Base-by-base conservation (phyloP, 2,329 filamentous ascomycete genomes). In the Paracorniculantispora psalliotae region DNA sequence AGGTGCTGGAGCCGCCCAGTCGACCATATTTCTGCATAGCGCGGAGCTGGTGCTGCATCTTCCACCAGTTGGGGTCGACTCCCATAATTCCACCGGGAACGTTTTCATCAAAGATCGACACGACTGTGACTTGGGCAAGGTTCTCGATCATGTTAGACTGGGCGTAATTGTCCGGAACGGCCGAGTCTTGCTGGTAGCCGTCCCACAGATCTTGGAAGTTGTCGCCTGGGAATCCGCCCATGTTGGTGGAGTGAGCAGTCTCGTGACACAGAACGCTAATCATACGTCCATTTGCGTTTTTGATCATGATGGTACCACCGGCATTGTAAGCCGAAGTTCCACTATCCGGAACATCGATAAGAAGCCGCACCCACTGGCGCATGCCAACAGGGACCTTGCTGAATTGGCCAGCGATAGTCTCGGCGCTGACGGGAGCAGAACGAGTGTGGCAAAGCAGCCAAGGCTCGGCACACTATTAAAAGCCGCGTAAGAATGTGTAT, bases 101-200 rank as follows among this genome's bases (percentile, higher is more conserved):
- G 23, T 52, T 59, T 19, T 44, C 25, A 17, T 59, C 44, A 25
- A 17, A 59, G 5, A 59, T 37, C 21, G 48, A 39, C 4, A 59
- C 56, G 1, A 59, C 48, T 7, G 56, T 52, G 2, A 52, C 49
- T 28, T 59, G 48, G 2, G 56, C 56, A 10, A 59, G 37, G n/a
- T 59, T 53, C 12, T 59, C 56, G 10, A 53, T 53, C 39, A 53
- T 53, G 56, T 59, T 59, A 19, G 26, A 39, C 44, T 39, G 21
- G 26, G 56, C 56, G 10, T 59, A 59, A 39, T 52, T 46, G n/a
- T 59, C 56, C 1, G 48, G 56, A 9, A 59, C 56, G n/a, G 37
- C 56, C 4, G 25, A 23, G 10, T 58, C 47, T 25, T 58, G 17
- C 9, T 51, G n/a, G 17, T 58, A 58, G 15, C 55, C 48, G n/a